phyloP scores from a whole-genome alignment of 129 eudicot genomes.

The carrot (Daucus carota) region DNA sequence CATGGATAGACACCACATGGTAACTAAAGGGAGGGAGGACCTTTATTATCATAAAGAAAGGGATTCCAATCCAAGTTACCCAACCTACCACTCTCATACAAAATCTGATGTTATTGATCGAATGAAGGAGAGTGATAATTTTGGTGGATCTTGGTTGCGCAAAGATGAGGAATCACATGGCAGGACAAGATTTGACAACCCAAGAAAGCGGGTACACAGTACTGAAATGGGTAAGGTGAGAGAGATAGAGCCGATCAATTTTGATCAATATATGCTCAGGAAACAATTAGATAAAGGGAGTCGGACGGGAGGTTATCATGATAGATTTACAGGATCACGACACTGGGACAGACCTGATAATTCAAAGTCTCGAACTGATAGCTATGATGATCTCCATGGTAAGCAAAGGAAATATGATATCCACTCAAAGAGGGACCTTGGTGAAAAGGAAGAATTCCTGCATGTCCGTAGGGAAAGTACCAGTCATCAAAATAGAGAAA shows the following conservation, averaged over 20 bases:
- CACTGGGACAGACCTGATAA: conserved; percentile 46
- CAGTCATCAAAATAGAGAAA: conserved; percentile 66
- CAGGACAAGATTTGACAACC: conserved; percentile 46
- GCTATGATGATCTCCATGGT: conserved; percentile 42
- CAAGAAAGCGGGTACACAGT: conserved; percentile 45
- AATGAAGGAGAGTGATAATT: conserved; percentile 48
- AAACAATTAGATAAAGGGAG: conserved; percentile 52
- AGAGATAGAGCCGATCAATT: conserved; percentile 51
- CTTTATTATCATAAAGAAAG: conserved; percentile 46
- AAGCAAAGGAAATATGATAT: conserved; percentile 51
- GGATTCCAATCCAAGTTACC: conserved; percentile 29
- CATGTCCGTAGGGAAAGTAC: conserved; percentile 42
- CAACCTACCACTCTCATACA: conserved; percentile 31
- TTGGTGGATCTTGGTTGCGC: conserved; percentile 51
- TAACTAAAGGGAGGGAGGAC: conserved; percentile 52
- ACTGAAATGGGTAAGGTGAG: conserved; percentile 54
- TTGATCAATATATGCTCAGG: conserved; percentile 52
- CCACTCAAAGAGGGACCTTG: conserved; percentile 36
- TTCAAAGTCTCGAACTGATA: conserved; percentile 37
- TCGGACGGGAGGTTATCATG: conserved; percentile 54
- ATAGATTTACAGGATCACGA: conserved; percentile 36
- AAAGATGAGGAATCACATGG: conserved; percentile 47
- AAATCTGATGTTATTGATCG: conserved; percentile 47
- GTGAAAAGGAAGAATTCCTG: conserved; percentile 41
- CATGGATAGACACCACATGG: conserved; percentile 35